phyloP scores from a whole-genome alignment of 139 green algal genomes.

The Chlorella sp. region DNA sequence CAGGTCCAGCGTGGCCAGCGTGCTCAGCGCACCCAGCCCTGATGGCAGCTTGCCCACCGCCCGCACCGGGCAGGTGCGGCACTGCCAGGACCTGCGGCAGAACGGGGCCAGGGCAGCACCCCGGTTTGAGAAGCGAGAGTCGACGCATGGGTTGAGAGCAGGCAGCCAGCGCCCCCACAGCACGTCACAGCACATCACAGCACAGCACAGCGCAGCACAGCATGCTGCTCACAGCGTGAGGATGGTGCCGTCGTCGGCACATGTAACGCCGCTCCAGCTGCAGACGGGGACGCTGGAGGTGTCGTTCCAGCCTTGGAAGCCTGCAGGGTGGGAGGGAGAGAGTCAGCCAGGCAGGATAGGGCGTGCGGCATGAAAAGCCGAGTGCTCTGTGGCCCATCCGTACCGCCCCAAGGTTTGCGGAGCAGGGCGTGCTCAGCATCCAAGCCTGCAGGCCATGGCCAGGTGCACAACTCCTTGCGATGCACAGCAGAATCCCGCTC shows the following conservation, averaged over 20 bases:
- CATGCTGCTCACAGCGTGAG: constrained; percentile 15
- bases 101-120: too few relatives aligned
- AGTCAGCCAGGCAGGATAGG: too few relatives aligned
- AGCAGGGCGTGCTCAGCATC: too few relatives aligned
- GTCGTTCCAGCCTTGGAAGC: constrained; percentile 30
- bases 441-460: too few relatives aligned
- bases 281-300: background rate
- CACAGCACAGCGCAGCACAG: background rate
- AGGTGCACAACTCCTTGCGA: too few relatives aligned
- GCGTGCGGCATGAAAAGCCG: too few relatives aligned
- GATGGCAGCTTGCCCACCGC: constrained; percentile 25
- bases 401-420: too few relatives aligned
- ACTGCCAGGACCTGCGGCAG: constrained; percentile 28
- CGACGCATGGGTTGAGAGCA: too few relatives aligned
- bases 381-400: too few relatives aligned
- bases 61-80: constrained; percentile 14
- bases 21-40: background rate
- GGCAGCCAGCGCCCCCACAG: background rate
- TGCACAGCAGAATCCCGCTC: too few relatives aligned
- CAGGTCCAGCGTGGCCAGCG: constrained; percentile 29
- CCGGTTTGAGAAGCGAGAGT: too few relatives aligned
- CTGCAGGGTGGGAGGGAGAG: too few relatives aligned
- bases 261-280: constrained; percentile 36
- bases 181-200: background rate
- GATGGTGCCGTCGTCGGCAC: constrained; percentile 11